These are phyloP conservation scores for Triticum urartu DNA, from an alignment of 176 grass and related monocot species.

Conservation along the genomic window DNA sequence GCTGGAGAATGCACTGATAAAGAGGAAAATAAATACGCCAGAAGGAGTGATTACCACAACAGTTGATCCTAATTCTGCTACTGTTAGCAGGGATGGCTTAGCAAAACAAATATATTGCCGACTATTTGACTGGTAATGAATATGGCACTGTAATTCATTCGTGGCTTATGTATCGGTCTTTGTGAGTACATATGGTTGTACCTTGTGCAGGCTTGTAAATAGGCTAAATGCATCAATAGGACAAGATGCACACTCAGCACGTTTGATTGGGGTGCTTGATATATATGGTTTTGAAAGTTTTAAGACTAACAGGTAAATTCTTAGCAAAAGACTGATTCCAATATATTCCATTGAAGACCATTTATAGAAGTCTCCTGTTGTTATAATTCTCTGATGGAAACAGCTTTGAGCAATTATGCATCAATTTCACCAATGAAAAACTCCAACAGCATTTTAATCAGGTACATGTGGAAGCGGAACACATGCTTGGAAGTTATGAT, in stretches of 20 bases:
- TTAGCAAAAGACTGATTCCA: conserved; percentile 16
- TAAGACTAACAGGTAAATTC: conserved; percentile 85
- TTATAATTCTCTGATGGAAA: conserved; percentile 42
- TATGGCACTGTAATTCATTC: neutral
- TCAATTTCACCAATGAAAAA: conserved; percentile 97
- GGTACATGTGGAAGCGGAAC: conserved; percentile 39
- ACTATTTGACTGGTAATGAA: conserved; percentile 83
- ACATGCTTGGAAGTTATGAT: conserved; percentile 13
- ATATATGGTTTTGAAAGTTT: conserved; percentile 99
- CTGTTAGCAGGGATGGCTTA: conserved; percentile 89
- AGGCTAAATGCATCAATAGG: conserved; percentile 92
- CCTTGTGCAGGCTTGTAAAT: conserved; percentile 71
- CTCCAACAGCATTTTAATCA: conserved; percentile 96
- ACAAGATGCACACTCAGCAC: conserved; percentile 70
- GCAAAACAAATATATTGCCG: conserved; percentile 83
- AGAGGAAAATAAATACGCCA: conserved; percentile 83
- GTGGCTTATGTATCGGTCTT: neutral
- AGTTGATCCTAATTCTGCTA: conserved; percentile 83
- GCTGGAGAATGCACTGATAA: conserved; percentile 78
- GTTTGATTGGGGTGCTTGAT: conserved; percentile 91
- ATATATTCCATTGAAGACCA: conserved; percentile 13
- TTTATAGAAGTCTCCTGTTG: conserved; percentile 28
- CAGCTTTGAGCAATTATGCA: conserved; percentile 96
- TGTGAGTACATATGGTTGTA: conserved; percentile 25
- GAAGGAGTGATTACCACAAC: conserved; percentile 89